These are phyloP conservation scores for Diplotaxis tenuifolia DNA, from an alignment of 345 rosid species.

Conservation along the genomic window DNA sequence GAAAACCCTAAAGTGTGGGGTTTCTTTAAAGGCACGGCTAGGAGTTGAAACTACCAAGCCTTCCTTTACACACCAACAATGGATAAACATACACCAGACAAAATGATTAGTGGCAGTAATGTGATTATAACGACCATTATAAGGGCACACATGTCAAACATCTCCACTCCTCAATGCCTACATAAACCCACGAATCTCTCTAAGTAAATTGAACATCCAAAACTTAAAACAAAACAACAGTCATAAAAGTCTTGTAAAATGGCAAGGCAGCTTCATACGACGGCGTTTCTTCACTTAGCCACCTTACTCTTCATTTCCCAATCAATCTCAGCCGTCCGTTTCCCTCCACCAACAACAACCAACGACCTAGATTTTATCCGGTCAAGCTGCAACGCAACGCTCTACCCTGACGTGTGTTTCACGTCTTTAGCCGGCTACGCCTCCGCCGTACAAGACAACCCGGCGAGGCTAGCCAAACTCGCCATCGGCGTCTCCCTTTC, in stretches of 20 bases:
- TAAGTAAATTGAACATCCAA: neutral
- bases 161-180: constrained; percentile 18
- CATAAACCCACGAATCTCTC: constrained; percentile 24
- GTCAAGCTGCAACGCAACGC: constrained; percentile 65
- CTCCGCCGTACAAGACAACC: constrained; percentile 46
- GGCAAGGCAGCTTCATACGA: constrained; percentile 24
- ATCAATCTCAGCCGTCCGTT: constrained; percentile 30
- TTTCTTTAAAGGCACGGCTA: constrained; percentile 40
- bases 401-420: constrained; percentile 80
- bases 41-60: constrained; percentile 27
- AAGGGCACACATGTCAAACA: constrained; percentile 21
- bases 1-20: constrained; percentile 17
- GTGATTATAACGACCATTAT: neutral
- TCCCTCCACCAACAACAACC: constrained; percentile 14
- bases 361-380: constrained; percentile 65
- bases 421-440: constrained; percentile 64
- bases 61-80: constrained; percentile 26
- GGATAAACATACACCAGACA: constrained; percentile 18
- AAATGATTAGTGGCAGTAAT: constrained; percentile 33
- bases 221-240: neutral
- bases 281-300: constrained; percentile 30
- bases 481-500: constrained; percentile 66
- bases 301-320: constrained; percentile 36
- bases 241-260: constrained; percentile 10
- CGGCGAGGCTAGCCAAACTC: constrained; percentile 57